Percentiles rank a stretch among this genome's conserved stretches.
Conservation (phyloP, 169 alveolate genomes). For the Plasmodium reichenowi region DNA sequence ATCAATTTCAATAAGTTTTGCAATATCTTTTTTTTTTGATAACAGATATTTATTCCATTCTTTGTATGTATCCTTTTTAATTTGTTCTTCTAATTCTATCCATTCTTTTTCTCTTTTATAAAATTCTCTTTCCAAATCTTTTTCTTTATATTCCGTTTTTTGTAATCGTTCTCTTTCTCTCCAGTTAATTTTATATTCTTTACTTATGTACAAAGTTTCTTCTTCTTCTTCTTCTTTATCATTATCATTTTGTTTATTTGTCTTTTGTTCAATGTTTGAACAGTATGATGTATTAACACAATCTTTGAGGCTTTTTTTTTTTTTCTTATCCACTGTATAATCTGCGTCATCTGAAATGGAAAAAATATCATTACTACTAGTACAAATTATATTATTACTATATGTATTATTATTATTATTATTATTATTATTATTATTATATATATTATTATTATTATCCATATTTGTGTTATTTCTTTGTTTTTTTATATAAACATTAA, state of each 20-base stretch:
- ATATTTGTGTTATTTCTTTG: not conserved
- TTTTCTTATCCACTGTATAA: not conserved
- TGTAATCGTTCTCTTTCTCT: constrained; percentile 79
- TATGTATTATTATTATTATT: not conserved
- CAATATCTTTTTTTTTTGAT: constrained; percentile 61
- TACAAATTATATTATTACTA: not conserved
- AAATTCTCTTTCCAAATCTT: constrained; percentile 76
- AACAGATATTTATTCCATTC: constrained; percentile 61
- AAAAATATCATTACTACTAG: not conserved
- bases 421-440: not conserved
- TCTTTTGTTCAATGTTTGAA: not conserved
- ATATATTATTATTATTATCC: not conserved
- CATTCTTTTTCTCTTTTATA: constrained; percentile 80
- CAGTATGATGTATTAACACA: not conserved
- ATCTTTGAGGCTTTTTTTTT: not conserved
- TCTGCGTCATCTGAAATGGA: not conserved
- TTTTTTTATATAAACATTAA: not conserved
- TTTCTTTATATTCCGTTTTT: constrained; percentile 72
- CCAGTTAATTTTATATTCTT: constrained; percentile 79
- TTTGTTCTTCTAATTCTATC: constrained; percentile 81
- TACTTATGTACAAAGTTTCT: constrained; percentile 14
- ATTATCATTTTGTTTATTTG: constrained; percentile 10
- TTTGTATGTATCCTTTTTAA: constrained; percentile 70
- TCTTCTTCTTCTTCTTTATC: constrained; percentile 12
- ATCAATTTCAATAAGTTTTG: constrained; percentile 54